Base-by-base conservation (phyloP, 1,284 basidiomycete genomes). In the Puccinia triticina region DNA sequence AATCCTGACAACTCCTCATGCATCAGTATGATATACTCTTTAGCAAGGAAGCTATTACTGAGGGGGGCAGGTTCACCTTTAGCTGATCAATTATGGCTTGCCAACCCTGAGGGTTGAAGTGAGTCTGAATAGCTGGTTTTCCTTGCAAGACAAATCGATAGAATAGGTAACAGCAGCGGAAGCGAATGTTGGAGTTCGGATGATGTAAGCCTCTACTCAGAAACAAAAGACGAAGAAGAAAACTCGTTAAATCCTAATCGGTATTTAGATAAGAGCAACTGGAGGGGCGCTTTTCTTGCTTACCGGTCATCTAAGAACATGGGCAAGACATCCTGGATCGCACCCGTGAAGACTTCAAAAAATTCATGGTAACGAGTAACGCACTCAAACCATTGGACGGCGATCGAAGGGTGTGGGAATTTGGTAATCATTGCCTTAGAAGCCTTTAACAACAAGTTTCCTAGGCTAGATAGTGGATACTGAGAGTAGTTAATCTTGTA, bases 311-410 rank as follows among this genome's bases (percentile, higher is more conserved):
- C 95, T 40, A 99, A 90, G 89, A 99, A 95, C 0, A 94, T 93
- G 85, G 96, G 92, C 71, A 99, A 89, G 5, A 94, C 91, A 37
- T 93, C 92, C 85, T 93, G 89, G 84, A 98, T 93, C 85, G 92
- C 93, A 84, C 94, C 91, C 86, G 93, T 92, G 84, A 94, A 92
- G 50, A 95, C 91, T 87, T 94, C 95, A 91, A 98, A 99, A 87
- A 98, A 98, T 86, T 98, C 95, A 57, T 92, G 91, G 87, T 99
- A 99, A 80, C 98, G 91, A 21, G 94, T 91, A 12, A 91, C 90
- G 32, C 94, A 94, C 88, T 99, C 97, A 85, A 98, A 98, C 88
- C 93, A 97, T 86, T 96, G 94, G 87, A 98, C 90, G 18, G 91
- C 90, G n/a, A 98, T 96, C 12, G 92, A 90, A 37, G 92, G 92